Conservation (phyloP, 345 rosid species). For the Linum usitatissimum region DNA sequence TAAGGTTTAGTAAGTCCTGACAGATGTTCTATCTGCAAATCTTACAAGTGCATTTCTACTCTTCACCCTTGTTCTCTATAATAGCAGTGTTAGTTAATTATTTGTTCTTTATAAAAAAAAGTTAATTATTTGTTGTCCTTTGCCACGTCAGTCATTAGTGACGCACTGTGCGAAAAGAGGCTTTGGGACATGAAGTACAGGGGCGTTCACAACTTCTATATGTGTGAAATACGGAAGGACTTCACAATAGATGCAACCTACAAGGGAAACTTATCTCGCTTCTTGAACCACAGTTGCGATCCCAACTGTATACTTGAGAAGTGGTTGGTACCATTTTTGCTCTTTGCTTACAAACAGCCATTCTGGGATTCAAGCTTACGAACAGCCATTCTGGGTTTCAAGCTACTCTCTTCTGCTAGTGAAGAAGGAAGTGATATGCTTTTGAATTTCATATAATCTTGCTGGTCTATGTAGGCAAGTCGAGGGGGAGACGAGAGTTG, state of each 20-base stretch:
- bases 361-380: too few relatives aligned
- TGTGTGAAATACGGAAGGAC: constrained; percentile 94
- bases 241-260: constrained; percentile 97
- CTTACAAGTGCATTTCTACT: too few relatives aligned
- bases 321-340: constrained; percentile 45
- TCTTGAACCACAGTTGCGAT: constrained; percentile 83
- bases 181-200: constrained; percentile 96
- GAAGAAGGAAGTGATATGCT: background rate
- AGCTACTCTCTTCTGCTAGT: background rate
- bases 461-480: constrained; percentile 52
- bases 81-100: background rate
- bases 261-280: constrained; percentile 86
- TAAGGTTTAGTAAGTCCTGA: too few relatives aligned
- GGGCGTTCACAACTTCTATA: constrained; percentile 75
- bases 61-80: background rate
- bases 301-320: constrained; percentile 85
- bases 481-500: constrained; percentile 84
- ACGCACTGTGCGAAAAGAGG: constrained; percentile 81
- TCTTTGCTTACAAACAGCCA: background rate
- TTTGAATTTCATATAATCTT: constrained; percentile 2
- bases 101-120: too few relatives aligned
- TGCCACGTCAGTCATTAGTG: constrained; percentile 66
- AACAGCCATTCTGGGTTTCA: background rate
- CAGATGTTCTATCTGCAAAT: background rate
- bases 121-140: background rate